phyloP scores from a whole-genome alignment of 768 basidiomycete genomes.

The Amylocystis lapponica region DNA sequence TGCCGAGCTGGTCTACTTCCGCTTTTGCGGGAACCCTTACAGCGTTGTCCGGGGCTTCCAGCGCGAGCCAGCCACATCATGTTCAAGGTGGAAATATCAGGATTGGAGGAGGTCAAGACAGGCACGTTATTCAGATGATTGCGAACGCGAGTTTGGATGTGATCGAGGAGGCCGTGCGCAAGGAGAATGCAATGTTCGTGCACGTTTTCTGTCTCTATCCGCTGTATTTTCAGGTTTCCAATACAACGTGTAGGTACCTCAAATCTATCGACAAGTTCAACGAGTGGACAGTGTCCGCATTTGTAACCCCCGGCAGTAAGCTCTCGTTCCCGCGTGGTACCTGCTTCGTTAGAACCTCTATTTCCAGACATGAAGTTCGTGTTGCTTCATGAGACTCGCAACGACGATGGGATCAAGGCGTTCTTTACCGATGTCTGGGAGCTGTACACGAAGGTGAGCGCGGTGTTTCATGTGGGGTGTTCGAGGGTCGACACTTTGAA shows the following conservation, averaged over 20 bases:
- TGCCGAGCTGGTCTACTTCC: slow-evolving; percentile 88
- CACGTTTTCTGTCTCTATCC: neutral
- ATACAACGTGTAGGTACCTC: slow-evolving; percentile 74
- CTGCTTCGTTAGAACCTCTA: neutral
- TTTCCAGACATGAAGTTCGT: slow-evolving; percentile 88
- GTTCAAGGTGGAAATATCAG: slow-evolving; percentile 56
- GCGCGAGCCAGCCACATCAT: slow-evolving; percentile 56
- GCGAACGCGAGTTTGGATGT: slow-evolving; percentile 94
- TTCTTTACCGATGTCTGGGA: slow-evolving; percentile 99
- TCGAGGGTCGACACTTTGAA: slow-evolving; percentile 9
- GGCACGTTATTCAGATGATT: slow-evolving; percentile 98
- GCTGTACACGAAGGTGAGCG: slow-evolving; percentile 84
- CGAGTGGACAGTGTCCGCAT: slow-evolving; percentile 97
- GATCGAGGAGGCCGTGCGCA: slow-evolving; percentile 88
- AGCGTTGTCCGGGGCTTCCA: slow-evolving; percentile 80
- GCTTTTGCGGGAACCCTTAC: slow-evolving; percentile 88
- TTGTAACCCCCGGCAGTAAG: slow-evolving; percentile 93
- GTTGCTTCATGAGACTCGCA: slow-evolving; percentile 89
- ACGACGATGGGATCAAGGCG: slow-evolving; percentile 90
- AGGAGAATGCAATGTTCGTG: slow-evolving; percentile 72
- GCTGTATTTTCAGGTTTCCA: neutral
- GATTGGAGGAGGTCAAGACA: slow-evolving; percentile 78
- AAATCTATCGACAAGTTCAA: slow-evolving; percentile 97
- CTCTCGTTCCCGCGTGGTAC: slow-evolving; percentile 3
- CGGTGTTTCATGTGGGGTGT: slow-evolving; percentile 2